Evolutionary conservation across 106 monocot species (phyloP).

Genomic region (Dendrobium chrysotoxum): DNA sequence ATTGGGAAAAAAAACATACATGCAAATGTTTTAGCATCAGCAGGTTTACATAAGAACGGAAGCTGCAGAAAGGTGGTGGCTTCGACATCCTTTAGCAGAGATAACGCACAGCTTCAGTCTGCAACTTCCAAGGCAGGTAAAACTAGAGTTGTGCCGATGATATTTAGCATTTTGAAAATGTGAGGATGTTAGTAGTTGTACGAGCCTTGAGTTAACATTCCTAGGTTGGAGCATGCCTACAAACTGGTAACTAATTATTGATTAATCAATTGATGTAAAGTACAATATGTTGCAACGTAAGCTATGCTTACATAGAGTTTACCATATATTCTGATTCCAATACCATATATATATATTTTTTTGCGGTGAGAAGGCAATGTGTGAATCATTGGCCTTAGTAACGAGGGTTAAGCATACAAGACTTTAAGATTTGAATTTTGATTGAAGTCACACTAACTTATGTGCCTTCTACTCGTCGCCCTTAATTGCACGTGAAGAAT

Average conservation of each 20-base stretch:
- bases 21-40: background rate
- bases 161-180: background rate
- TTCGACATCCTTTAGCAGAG: background rate
- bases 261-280: background rate
- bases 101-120: background rate
- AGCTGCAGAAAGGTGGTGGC: background rate
- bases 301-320: background rate
- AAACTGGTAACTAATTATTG: background rate
- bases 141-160: background rate
- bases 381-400: no score
- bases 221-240: background rate
- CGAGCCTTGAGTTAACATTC: background rate
- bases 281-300: background rate
- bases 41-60: background rate
- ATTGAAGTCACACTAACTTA: no score
- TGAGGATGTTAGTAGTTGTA: background rate
- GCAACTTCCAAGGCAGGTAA: background rate
- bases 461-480: no score
- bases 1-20: background rate
- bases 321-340: background rate
- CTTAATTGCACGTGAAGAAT: no score
- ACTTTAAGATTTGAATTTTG: no score
- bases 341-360: background rate
- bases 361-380: background rate
- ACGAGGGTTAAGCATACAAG: no score